phyloP scores from a whole-genome alignment of 1,139 yeast genomes.

The Citeromyces hawaiiensis region DNA sequence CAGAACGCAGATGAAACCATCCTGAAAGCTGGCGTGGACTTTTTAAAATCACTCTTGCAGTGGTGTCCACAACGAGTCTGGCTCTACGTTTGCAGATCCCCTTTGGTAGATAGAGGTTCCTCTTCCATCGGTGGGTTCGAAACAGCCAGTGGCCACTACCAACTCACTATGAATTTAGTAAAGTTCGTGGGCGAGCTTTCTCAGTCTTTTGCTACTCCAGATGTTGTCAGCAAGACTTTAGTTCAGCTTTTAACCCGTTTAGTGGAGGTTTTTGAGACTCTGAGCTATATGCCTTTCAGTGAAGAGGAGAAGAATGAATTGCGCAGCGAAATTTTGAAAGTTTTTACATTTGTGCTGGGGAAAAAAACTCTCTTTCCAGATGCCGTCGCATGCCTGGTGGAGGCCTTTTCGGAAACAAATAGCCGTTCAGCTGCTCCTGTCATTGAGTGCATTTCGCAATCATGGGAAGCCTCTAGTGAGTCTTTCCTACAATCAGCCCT shows the following conservation, averaged over 20 bases:
- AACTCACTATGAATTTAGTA: conserved; percentile 47
- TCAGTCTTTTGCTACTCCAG: conserved; percentile 6
- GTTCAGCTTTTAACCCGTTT: conserved; percentile 43
- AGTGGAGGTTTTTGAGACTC: conserved; percentile 61
- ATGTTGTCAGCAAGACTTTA: conserved; percentile 41
- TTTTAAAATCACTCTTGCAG: conserved; percentile 32
- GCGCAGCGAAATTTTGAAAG: conserved; percentile 6
- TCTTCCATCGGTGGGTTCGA: conserved; percentile 60
- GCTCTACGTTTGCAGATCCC: conserved; percentile 62
- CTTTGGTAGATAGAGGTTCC: conserved; percentile 25
- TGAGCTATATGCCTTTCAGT: conserved; percentile 39
- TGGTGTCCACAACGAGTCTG: conserved; percentile 58
- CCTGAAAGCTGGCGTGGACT: conserved; percentile 32
- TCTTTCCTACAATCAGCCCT: conserved; percentile 31
- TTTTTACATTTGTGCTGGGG: conserved; percentile 45
- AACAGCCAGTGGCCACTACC: conserved; percentile 52
- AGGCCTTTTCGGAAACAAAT: conserved; percentile 41
- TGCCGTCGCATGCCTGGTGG: conserved; percentile 35
- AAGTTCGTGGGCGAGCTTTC: conserved; percentile 23
- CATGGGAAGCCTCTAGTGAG: conserved; percentile 29
- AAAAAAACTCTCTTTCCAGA: conserved; percentile 39
- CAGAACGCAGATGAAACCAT: conserved; percentile 37
- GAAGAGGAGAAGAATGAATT: conserved; percentile 24
- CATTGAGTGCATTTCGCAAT: conserved; percentile 27
- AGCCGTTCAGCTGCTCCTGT: conserved; percentile 47